Evolutionary conservation across 257 asterid species (phyloP).

Genomic region (Solanum virginianum): DNA sequence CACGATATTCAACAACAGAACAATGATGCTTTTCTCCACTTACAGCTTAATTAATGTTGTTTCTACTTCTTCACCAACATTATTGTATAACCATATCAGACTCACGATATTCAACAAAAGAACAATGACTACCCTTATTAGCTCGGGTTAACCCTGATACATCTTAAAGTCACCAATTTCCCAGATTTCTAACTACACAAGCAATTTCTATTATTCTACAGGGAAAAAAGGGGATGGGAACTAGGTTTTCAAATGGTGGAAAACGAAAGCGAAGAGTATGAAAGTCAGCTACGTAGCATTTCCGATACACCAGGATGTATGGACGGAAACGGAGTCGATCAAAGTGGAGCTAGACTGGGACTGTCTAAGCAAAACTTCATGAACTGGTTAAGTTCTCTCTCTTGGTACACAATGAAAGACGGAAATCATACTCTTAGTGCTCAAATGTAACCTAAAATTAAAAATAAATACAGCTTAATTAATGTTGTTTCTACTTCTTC

Average conservation of each 20-base stretch:
- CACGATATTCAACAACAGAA: too few relatives aligned
- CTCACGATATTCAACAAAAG: too few relatives aligned
- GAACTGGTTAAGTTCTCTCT: too few relatives aligned
- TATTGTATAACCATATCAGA: too few relatives aligned
- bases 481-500: neutral
- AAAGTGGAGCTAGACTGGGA: neutral
- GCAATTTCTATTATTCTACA: neutral
- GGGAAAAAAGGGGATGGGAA: neutral
- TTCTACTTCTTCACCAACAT: neutral
- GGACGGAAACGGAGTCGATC: neutral
- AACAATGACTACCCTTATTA: neutral
- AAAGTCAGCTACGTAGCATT: neutral
- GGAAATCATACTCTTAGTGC: too few relatives aligned
- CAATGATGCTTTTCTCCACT: too few relatives aligned
- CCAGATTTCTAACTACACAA: neutral
- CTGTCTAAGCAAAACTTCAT: too few relatives aligned
- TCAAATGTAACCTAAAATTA: too few relatives aligned
- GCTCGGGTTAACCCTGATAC: neutral
- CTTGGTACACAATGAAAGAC: too few relatives aligned
- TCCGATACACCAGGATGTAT: neutral
- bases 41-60: neutral
- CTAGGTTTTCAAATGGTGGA: neutral
- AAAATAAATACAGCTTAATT: neutral
- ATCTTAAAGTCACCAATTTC: neutral
- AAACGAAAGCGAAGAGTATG: neutral